phyloP scores from a whole-genome alignment of 78 protist species.

The Planoprotostelium fungivorum region DNA sequence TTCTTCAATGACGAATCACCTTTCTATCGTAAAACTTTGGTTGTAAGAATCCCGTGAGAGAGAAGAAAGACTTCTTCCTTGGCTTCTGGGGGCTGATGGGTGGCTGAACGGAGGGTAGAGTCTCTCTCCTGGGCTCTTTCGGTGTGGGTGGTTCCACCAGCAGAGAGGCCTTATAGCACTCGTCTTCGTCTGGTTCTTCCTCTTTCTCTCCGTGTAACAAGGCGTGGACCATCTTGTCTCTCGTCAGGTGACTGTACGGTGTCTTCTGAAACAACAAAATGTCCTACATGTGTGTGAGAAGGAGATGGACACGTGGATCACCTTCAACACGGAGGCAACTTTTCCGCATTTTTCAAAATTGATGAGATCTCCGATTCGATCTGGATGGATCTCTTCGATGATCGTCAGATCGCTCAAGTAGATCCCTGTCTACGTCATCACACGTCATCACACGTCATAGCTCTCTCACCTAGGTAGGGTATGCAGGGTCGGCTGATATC shows the following conservation, averaged over 20 bases:
- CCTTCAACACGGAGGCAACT: background rate
- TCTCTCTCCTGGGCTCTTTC: background rate
- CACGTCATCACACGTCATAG: background rate
- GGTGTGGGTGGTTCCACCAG: background rate
- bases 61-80: background rate
- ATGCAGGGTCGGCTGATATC: background rate
- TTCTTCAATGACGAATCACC: too few species aligned
- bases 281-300: background rate
- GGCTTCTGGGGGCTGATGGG: too few species aligned
- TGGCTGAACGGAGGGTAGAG: background rate
- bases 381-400: background rate
- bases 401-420: background rate
- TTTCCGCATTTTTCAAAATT: background rate
- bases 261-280: background rate
- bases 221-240: background rate
- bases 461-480: background rate
- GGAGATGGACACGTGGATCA: background rate
- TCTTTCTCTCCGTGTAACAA: background rate
- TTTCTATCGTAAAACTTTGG: too few species aligned
- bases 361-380: background rate
- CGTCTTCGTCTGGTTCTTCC: background rate
- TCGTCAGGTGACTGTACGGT: background rate
- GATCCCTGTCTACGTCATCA: background rate
- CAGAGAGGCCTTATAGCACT: background rate
- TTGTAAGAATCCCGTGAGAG: too few species aligned